Evolutionary conservation across 192 early-diverging fungal genomes (phyloP), one percentile per base, ranked within the genome.

Genomic region (Dissophora globulifera): DNA sequence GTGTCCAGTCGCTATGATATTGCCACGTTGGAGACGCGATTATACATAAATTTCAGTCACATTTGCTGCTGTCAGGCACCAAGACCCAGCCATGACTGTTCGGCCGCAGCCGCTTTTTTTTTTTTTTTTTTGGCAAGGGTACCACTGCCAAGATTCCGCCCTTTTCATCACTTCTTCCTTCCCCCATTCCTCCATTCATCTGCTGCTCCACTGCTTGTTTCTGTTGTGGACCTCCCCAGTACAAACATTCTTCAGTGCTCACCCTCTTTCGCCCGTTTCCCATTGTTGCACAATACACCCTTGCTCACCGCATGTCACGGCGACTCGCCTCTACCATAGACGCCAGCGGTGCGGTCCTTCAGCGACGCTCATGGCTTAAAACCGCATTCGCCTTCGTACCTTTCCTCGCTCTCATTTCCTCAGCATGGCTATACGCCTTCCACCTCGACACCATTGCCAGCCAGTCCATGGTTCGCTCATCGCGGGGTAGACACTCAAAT

Each of bases 391-490:
- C 72, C 2, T 76, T 67, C n/a, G 9, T 76, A 12, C 72, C 72
- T 10, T 67, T 76, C 45, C 72, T 76, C 15, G 29, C 72, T 11
- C 58, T 76, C 15, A 51, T 76, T n/a, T 30, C 47, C 15, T 41
- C 50, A 1, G 41, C 72, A 62, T 76, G 72, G 72, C 51, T 67
- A 19, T 76, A 76, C 50, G 72, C 72, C 29, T 5, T 76, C 35
- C 72, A 76, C 32, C 63, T 76, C 12, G 63, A 76, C 38, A 47
- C 25, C 12, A 50, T 76, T 6, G 72, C 72, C 50, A 76, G 57
- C 46, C 57, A 67, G 29, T 76, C 72, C 46, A 76, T 76, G 72
- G 63, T 66, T 41, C 49, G 63, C 1, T 58, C 72, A 23, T 67
- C 43, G n/a, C 29, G 29, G 15, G 29, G 32, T 3, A n/a, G 27